Evolutionary conservation across 2,329 filamentous ascomycete genomes (phyloP), one percentile per base, ranked within the genome.

Genomic region (Sporothrix schenckii): DNA sequence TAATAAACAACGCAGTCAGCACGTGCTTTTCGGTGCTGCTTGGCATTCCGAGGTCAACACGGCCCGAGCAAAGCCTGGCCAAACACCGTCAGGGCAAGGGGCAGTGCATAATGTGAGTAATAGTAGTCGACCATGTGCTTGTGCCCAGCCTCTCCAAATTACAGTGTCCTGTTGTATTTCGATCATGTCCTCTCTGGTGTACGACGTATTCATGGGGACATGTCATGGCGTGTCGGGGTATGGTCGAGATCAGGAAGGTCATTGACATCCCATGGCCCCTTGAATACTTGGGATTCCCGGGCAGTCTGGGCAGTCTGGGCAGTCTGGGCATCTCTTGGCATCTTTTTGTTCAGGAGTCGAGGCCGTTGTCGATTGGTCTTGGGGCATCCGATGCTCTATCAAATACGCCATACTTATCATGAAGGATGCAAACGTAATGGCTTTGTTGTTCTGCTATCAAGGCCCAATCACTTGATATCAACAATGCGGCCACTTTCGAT

Each of bases 221-320:
- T 6, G 34, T 7, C 4, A 41, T 49, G 16, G 41, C 7, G 19
- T 13, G 16, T 27, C 49, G 65, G 65, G 13, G 50, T 44, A 41
- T 11, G 2, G 65, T 67, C 65, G 49, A 41, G 49, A 67, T 27
- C 49, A 67, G 65, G 65, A 67, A 67, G 65, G 65, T 54, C 49
- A 7, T 21, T 16, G 47, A 39, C 27, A 10, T 24, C 24, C n/a
- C 34, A 61, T 24, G 56, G 34, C 49, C 44, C n/a, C 21, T 54
- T 16, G 21, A 30, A 13, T 10, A 1, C 21, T 21, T 60, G 44
- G 61, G 61, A 27, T 24, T 3, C 16, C 65, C 47, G 56, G 54
- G 34, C 56, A 10, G 24, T 9, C 65, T 67, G 30, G 50, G 50
- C 65, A 56, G 2, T 16, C 54, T 54, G 21, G 52, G n/a, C 21